These are phyloP conservation scores for Puya raimondii DNA, from an alignment of 176 grass and related monocot genomes.

Conservation along the genomic window DNA sequence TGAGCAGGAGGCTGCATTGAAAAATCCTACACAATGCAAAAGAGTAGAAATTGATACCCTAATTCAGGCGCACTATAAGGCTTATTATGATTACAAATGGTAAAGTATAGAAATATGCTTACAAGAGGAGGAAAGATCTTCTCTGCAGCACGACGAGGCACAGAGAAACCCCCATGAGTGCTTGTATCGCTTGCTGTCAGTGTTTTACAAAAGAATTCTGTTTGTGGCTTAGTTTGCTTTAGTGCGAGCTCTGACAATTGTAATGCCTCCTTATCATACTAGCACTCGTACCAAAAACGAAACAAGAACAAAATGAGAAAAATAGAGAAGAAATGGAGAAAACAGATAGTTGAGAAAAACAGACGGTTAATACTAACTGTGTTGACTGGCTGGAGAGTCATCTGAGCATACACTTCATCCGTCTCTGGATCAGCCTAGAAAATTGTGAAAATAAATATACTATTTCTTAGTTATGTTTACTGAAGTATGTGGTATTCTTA, in stretches of 20 bases:
- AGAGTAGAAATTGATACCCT: not conserved
- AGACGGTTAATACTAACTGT: slow-evolving; percentile 45
- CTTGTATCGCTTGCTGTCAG: slow-evolving; percentile 98
- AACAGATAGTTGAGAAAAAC: slow-evolving; percentile 4
- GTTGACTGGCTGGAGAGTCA: slow-evolving; percentile 98
- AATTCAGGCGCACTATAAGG: not conserved
- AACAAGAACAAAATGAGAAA: slow-evolving; percentile 15
- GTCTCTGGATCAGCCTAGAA: slow-evolving; percentile 86
- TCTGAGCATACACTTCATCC: slow-evolving; percentile 98
- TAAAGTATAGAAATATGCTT: slow-evolving; percentile 11
- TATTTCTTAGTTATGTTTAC: not conserved
- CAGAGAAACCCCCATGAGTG: slow-evolving; percentile 96
- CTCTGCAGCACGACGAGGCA: slow-evolving; percentile 92
- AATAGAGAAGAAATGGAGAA: slow-evolving; percentile 1
- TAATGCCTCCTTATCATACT: slow-evolving; percentile 93
- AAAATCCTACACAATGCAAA: slow-evolving; percentile 55
- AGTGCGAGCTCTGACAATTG: slow-evolving; percentile 87
- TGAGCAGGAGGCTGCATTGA: slow-evolving; percentile 90
- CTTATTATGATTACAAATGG: not conserved
- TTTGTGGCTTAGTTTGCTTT: slow-evolving; percentile 72
- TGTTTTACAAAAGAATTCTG: slow-evolving; percentile 98
- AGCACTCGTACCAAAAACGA: slow-evolving; percentile 13
- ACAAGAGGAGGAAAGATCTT: slow-evolving; percentile 95
- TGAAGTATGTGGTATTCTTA: not conserved
- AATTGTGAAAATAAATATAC: slow-evolving; percentile 14